Conservation (phyloP, 106 monocot genomes). For the Phalaenopsis equestris region DNA sequence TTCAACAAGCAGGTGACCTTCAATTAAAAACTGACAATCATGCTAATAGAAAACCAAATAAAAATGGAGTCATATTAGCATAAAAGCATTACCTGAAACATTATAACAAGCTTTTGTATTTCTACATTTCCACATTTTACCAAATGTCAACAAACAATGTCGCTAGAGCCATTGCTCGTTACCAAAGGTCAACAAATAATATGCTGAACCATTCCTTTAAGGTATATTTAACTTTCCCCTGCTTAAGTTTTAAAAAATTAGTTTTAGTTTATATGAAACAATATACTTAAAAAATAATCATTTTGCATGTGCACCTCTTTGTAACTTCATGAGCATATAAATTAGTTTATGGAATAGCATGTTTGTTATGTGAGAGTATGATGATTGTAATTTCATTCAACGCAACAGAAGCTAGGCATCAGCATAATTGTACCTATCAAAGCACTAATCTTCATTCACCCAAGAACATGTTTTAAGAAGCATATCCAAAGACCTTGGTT, state of each 20-base stretch:
- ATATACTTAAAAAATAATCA: neutral
- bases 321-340: neutral
- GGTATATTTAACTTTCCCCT: neutral
- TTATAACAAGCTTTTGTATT: no score
- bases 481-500: neutral
- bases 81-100: no score
- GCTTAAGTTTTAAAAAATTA: neutral
- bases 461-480: neutral
- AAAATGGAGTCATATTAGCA: no score
- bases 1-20: no score
- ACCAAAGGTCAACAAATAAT: no score
- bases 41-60: no score
- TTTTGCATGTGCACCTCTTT: neutral
- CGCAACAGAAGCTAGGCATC: neutral
- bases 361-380: neutral
- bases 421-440: neutral
- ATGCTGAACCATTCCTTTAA: neutral
- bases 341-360: neutral
- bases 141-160: no score
- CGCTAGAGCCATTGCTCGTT: no score
- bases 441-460: neutral
- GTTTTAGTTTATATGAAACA: neutral
- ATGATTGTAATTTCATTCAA: neutral
- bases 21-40: no score
- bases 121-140: no score